Evolutionary conservation across 2,329 filamentous ascomycete species (phyloP), one percentile per base, ranked within the genome.

Genomic region (Scolecobasidium constrictum): DNA sequence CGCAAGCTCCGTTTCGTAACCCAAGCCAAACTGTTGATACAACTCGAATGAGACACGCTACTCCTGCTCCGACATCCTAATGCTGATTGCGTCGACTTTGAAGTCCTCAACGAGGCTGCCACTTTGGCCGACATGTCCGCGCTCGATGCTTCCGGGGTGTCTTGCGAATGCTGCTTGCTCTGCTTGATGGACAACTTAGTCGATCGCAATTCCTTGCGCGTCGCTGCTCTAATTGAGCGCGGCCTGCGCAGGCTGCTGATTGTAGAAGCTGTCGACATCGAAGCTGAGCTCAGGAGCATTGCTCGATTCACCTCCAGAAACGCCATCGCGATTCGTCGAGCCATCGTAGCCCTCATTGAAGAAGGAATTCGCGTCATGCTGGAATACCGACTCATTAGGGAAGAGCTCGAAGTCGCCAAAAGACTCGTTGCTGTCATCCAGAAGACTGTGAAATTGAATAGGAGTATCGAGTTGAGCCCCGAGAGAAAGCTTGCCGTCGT

Each of bases 201-300:
- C 26, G 9, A n/a, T 31, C 26, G 62, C 59, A 60, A 61, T 60
- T 49, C 55, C 49, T 62, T 57, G 59, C 62, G 57, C 64, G 65
- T 68, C 66, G 65, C 65, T 62, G 65, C 61, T 31, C 59, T 56
- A 56, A 58, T 55, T 50, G 49, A 51, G 65, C 65, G 65, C 65
- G 62, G 62, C 58, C 61, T 28, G 31, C 62, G 60, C 60, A 60
- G 62, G 61, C 57, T 63, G 60, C 60, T 62, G 57, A 54, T 62
- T 59, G 55, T 58, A 60, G 59, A 56, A 53, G 53, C 60, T 60
- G 56, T 56, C 57, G 55, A 56, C 59, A 59, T 60, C 55, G n/a
- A n/a, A n/a, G n/a, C n/a, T n/a, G 49, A 50, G 50, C 50, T 63
- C 59, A 55, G 53, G 49, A 56, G 23, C 15, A 19, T 45, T 33